A percentile compares a stretch with the other conserved stretches of the same genome.
These are phyloP conservation scores for Nitzschia inconspicua DNA, from an alignment of 108 stramenopile species.

Conservation along the genomic window DNA sequence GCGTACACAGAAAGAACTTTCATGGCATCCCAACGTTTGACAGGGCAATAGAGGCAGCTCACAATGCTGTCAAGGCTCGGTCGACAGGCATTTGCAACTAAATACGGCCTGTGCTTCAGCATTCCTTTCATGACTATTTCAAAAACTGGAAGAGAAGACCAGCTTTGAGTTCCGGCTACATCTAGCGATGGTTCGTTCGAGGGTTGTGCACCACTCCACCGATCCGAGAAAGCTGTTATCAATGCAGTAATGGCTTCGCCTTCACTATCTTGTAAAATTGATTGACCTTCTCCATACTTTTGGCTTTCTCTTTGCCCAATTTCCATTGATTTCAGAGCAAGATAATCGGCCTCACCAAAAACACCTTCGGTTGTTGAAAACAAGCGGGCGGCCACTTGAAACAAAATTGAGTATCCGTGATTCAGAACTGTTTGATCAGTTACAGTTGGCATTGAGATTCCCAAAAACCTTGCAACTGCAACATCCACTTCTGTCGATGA, in stretches of 20 bases:
- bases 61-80: conserved; percentile 24
- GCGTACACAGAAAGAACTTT: conserved; percentile 46
- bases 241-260: conserved; percentile 6
- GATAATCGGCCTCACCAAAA: neutral
- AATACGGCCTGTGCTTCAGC: conserved; percentile 1
- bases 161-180: neutral
- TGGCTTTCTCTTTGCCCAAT: conserved; percentile 7
- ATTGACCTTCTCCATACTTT: conserved; percentile 6
- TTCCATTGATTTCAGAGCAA: conserved; percentile 24
- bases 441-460: conserved; percentile 24
- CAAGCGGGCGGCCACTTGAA: conserved; percentile 2
- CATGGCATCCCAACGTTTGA: conserved; percentile 52
- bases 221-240: conserved; percentile 15
- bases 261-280: conserved; percentile 15
- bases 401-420: conserved; percentile 1
- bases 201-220: conserved; percentile 8
- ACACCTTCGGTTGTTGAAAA: neutral
- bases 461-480: conserved; percentile 42
- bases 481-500: conserved; percentile 17
- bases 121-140: conserved; percentile 1
- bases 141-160: neutral
- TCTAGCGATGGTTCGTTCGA: neutral
- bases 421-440: neutral
- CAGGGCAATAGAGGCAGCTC: conserved; percentile 30
- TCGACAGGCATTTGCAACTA: conserved; percentile 25